Percentiles rank a stretch among this genome's conserved stretches.
These are phyloP conservation scores for Aspergillus ostianus DNA, from an alignment of 495 filamentous ascomycete genomes.

Conservation along the genomic window DNA sequence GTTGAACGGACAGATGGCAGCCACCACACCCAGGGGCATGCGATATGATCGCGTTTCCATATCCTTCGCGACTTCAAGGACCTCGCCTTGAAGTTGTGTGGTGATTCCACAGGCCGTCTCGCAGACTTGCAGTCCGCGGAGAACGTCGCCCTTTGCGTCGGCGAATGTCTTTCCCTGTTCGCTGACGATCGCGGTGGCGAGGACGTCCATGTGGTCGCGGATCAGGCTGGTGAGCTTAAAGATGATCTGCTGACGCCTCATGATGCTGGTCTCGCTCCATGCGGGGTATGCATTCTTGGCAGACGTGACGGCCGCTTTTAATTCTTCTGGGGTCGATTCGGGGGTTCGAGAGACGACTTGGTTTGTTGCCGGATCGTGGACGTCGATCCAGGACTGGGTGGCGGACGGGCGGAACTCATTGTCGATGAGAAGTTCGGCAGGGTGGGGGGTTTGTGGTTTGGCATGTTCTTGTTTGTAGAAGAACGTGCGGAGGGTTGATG, in stretches of 20 bases:
- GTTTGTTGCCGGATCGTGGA: conserved; percentile 95
- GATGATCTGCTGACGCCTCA: conserved; percentile 91
- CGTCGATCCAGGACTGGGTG: conserved; percentile 81
- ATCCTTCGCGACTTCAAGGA: conserved; percentile 96
- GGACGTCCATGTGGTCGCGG: conserved; percentile 88
- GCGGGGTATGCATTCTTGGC: conserved; percentile 86
- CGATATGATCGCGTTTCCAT: conserved; percentile 96
- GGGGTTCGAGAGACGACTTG: conserved; percentile 95
- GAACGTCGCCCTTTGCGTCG: conserved; percentile 92
- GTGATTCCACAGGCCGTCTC: conserved; percentile 95
- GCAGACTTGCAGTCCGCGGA: conserved; percentile 93
- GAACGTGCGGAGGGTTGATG: not conserved
- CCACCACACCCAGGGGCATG: conserved; percentile 91
- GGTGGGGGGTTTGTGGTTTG: not conserved
- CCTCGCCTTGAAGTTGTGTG: conserved; percentile 88
- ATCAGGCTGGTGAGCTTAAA: conserved; percentile 93
- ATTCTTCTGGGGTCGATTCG: conserved; percentile 86
- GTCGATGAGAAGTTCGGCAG: conserved; percentile 56
- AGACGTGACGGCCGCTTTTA: conserved; percentile 81
- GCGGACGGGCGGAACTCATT: conserved; percentile 81
- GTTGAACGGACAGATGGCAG: conserved; percentile 98
- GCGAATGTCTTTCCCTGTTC: conserved; percentile 95
- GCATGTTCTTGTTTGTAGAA: not conserved
- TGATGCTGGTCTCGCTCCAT: conserved; percentile 84
- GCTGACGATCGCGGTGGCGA: conserved; percentile 97